Percentiles rank a stretch among this genome's conserved stretches.
These are phyloP conservation scores for Detonula confervacea DNA, from an alignment of 352 stramenopile genomes.

Conservation along the genomic window DNA sequence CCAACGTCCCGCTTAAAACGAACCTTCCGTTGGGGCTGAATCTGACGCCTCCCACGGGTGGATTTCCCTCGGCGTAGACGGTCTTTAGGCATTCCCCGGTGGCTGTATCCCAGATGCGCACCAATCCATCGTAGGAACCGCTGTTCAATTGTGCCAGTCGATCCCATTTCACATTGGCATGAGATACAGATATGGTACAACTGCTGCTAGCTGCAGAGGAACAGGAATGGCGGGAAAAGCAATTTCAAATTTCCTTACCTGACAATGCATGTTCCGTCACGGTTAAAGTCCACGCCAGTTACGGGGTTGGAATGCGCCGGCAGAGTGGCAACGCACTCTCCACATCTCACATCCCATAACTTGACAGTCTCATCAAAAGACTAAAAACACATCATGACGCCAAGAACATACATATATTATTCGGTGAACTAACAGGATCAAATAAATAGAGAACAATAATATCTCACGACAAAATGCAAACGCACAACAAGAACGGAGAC, in stretches of 20 bases:
- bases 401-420: no score
- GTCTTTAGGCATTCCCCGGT: conserved; percentile 95
- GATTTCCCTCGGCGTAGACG: conserved; percentile 87
- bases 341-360: conserved; percentile 94
- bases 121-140: conserved; percentile 83
- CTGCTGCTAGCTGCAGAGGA: no score
- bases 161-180: no score
- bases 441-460: no score
- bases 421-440: no score
- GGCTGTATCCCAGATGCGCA: conserved; percentile 95
- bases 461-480: no score
- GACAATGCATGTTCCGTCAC: conserved; percentile 92
- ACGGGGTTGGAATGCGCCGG: conserved; percentile 94
- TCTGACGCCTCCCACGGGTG: conserved; percentile 88
- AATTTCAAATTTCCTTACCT: conserved; percentile 44
- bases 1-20: conserved; percentile 91
- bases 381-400: no score
- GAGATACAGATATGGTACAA: no score
- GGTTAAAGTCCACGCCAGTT: conserved; percentile 93
- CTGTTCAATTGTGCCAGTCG: no score
- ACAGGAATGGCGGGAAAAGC: no score
- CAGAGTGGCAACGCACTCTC: conserved; percentile 89
- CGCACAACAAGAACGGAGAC: no score
- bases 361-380: conserved; percentile 95
- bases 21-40: conserved; percentile 95